phyloP scores from a whole-genome alignment of 176 grass and related monocot species.

The Metroxylon sagu region DNA sequence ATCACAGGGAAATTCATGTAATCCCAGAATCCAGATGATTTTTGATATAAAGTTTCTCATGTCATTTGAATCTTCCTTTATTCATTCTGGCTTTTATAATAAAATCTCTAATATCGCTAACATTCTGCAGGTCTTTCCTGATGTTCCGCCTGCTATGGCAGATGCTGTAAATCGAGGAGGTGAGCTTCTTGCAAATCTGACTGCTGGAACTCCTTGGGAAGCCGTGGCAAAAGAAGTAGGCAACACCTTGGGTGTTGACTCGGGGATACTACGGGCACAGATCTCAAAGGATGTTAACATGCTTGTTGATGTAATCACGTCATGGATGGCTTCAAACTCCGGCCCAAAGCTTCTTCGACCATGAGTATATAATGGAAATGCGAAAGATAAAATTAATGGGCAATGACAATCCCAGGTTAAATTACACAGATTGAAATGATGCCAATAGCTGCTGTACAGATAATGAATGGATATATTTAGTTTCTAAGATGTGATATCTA shows the following conservation, averaged over 20 bases:
- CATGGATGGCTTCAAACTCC: constrained; percentile 81
- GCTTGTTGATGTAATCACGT: constrained; percentile 61
- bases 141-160: constrained; percentile 89
- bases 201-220: constrained; percentile 82
- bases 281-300: constrained; percentile 61
- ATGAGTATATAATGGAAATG: constrained; percentile 19
- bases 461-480: too few relatives aligned
- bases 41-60: too few relatives aligned
- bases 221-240: constrained; percentile 75
- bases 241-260: constrained; percentile 63
- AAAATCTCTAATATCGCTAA: too few relatives aligned
- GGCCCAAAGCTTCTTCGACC: constrained; percentile 53
- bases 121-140: constrained; percentile 59
- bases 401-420: too few relatives aligned
- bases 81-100: too few relatives aligned
- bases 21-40: too few relatives aligned
- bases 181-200: constrained; percentile 63
- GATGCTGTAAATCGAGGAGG: constrained; percentile 84
- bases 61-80: too few relatives aligned
- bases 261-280: constrained; percentile 46
- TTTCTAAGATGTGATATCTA: too few relatives aligned
- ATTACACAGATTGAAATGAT: too few relatives aligned
- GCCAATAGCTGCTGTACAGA: too few relatives aligned
- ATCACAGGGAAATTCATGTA: too few relatives aligned
- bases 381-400: too few relatives aligned